Percentiles rank a stretch among this genome's conserved stretches.
phyloP scores from a whole-genome alignment of 2,329 filamentous ascomycete genomes.

The Xylariomycetidae sp. region DNA sequence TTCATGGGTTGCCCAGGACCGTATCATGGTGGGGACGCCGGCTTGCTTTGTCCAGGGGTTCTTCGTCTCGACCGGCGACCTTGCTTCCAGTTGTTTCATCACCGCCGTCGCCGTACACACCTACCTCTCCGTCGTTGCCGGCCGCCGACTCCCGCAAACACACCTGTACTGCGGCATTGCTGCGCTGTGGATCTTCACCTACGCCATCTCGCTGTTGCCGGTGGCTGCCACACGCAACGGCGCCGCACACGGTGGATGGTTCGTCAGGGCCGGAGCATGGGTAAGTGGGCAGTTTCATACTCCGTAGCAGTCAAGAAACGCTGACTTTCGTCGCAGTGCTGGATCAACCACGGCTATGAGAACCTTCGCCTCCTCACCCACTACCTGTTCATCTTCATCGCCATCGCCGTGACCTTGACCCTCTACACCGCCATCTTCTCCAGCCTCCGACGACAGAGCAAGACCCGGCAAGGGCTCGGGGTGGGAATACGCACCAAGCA shows the following conservation, averaged over 20 bases:
- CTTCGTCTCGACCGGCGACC: constrained; percentile 60
- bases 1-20: constrained; percentile 49
- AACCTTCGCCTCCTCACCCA: constrained; percentile 51
- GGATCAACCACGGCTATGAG: constrained; percentile 49
- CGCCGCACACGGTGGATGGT: constrained; percentile 39
- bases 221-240: constrained; percentile 38
- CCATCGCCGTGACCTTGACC: constrained; percentile 27
- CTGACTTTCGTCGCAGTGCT: constrained; percentile 41
- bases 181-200: constrained; percentile 52
- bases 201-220: constrained; percentile 49
- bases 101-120: constrained; percentile 61
- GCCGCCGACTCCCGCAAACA: constrained; percentile 43
- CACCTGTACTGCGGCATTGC: constrained; percentile 44
- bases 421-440: constrained; percentile 33
- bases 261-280: constrained; percentile 61
- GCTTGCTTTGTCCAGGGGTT: constrained; percentile 62
- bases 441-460: constrained; percentile 22
- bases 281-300: constrained; percentile 30
- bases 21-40: constrained; percentile 45
- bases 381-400: constrained; percentile 56
- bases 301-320: no score
- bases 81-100: constrained; percentile 62
- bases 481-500: constrained; percentile 13
- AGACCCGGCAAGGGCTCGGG: constrained; percentile 6
- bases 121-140: constrained; percentile 54